Evolutionary conservation across 2,329 filamentous ascomycete species (phyloP), one percentile per base, ranked within the genome.

Genomic region (Camillea tinctor): DNA sequence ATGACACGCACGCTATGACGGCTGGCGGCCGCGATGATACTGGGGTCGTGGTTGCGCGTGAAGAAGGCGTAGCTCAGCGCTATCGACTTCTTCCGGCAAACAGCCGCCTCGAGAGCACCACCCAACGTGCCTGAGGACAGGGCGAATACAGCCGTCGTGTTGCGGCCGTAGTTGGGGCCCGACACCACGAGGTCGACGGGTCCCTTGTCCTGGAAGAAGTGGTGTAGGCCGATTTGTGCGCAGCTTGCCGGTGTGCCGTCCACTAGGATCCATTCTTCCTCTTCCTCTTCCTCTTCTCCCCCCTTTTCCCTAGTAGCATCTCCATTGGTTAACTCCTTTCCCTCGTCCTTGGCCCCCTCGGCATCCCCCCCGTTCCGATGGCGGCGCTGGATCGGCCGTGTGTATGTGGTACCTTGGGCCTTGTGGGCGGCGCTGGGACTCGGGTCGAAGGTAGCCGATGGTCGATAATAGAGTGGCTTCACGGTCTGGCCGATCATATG

Each of bases 11-110:
- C 88, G 22, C 88, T 87, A 68, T 94, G 88, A 51, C 84, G 80
- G 44, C 88, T 91, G 2, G 92, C 93, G 54, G 86, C 91, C 30
- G 86, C 84, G 60, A 98, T 94, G 66, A 97, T 87, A 22, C 83
- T 81, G 1, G 91, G 88, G 68, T 97, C 91, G 74, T 97, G 93
- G 72, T 92, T 91, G 74, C 97, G 92, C 73, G 92, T 87, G 76
- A 93, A 95, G 77, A 97, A 98, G 21, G 94, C 95, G 74, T 92
- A 99, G 54, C 88, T 92, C 49, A 99, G 77, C 0, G 95, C 95
- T 65, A 99, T 90, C 13, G 92, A 83, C 68, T 82, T 87, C 62
- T 80, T 81, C 48, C 83, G 83, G 70, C 89, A 93, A 1, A 90
- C 83, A 1, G 91, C 90, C 6, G 87, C 91, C 77, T 94, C 91